Evolutionary conservation across 164 flowering plant species (phyloP).

Genomic region (Vitis rotundifolia): DNA sequence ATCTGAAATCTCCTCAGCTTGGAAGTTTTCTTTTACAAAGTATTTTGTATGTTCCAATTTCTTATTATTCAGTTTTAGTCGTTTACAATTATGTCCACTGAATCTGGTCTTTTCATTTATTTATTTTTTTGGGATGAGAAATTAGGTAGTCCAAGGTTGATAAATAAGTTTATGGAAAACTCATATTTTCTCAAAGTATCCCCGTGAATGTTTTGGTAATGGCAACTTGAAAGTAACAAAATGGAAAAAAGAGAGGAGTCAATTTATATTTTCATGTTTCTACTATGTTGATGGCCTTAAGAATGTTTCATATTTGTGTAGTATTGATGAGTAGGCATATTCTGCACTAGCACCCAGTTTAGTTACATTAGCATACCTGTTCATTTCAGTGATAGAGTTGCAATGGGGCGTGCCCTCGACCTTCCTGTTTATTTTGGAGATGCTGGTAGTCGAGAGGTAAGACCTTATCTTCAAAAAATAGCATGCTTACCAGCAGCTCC

Average conservation of each 20-base stretch:
- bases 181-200: too few relatives aligned
- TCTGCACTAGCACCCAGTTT: background rate
- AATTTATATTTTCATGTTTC: background rate
- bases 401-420: slow-evolving; percentile 94
- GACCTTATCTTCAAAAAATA: background rate
- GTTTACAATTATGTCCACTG: too few relatives aligned
- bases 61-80: too few relatives aligned
- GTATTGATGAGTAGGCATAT: background rate
- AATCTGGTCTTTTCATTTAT: too few relatives aligned
- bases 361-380: background rate
- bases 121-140: too few relatives aligned
- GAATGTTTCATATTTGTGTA: background rate
- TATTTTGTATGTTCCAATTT: too few relatives aligned
- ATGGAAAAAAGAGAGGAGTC: too few relatives aligned
- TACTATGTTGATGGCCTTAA: background rate
- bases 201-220: background rate
- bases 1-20: too few relatives aligned
- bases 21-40: too few relatives aligned
- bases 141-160: too few relatives aligned
- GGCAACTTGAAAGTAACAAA: background rate
- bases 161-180: too few relatives aligned
- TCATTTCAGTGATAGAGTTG: slow-evolving; percentile 85
- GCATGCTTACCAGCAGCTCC: background rate
- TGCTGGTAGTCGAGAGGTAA: slow-evolving; percentile 99
- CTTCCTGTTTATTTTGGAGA: slow-evolving; percentile 99